A percentile compares a stretch with the other conserved stretches of the same genome.
phyloP scores from a whole-genome alignment of 2,329 filamentous ascomycete species.

The Ceratocystis smalleyi region DNA sequence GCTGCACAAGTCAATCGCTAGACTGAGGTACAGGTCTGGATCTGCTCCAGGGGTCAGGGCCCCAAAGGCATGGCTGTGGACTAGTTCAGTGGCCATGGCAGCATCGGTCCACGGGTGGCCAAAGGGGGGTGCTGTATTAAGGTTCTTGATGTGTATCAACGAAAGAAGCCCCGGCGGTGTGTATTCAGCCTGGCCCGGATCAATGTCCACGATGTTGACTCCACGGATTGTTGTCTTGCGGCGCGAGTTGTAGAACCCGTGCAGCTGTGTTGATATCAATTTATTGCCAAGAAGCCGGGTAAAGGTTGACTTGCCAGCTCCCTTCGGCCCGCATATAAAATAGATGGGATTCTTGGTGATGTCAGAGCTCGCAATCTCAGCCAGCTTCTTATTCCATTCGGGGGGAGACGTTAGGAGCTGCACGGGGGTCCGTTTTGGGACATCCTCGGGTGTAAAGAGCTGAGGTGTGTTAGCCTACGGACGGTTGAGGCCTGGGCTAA shows the following conservation, averaged over 20 bases:
- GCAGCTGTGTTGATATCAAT: slow-evolving; percentile 36
- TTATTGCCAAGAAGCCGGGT: slow-evolving; percentile 50
- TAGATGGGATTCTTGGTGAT: slow-evolving; percentile 28
- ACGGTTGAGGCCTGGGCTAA: not conserved
- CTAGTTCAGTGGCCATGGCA: slow-evolving; percentile 21
- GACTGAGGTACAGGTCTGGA: slow-evolving; percentile 49
- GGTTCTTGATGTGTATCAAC: slow-evolving; percentile 42
- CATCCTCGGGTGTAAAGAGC: slow-evolving; percentile 40
- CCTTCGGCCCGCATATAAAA: slow-evolving; percentile 54
- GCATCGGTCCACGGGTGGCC: slow-evolving; percentile 34
- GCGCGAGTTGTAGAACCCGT: slow-evolving; percentile 18
- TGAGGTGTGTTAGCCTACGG: slow-evolving; percentile 24
- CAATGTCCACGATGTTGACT: slow-evolving; percentile 54
- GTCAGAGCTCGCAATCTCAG: slow-evolving; percentile 22
- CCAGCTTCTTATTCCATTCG: slow-evolving; percentile 46
- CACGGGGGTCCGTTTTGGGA: slow-evolving; percentile 33
- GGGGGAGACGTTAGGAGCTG: slow-evolving; percentile 42
- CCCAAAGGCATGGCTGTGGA: slow-evolving; percentile 52
- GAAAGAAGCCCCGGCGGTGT: slow-evolving; percentile 54
- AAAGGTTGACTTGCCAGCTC: slow-evolving; percentile 63
- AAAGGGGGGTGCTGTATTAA: slow-evolving; percentile 53
- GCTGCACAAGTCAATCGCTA: slow-evolving; percentile 45
- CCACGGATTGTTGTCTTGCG: slow-evolving; percentile 16
- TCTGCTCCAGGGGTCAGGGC: slow-evolving; percentile 50
- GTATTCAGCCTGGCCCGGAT: slow-evolving; percentile 65